Base-by-base conservation (phyloP, 495 filamentous ascomycete species). In the Astrothelium subdiscretum region DNA sequence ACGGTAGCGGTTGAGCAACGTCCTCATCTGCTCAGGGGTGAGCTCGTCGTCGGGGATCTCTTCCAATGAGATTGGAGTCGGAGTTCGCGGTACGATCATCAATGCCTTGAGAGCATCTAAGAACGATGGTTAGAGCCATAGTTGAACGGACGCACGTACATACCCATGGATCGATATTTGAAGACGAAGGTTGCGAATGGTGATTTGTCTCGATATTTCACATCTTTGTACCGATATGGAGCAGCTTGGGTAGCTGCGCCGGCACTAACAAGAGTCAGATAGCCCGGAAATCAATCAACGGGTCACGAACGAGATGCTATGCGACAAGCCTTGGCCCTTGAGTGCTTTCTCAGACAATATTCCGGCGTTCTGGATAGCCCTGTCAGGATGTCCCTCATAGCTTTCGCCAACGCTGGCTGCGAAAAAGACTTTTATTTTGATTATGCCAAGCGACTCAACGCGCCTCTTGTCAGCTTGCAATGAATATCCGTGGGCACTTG, bases 71-170 rank as follows among this genome's bases (percentile, higher is more conserved):
- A 29, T 32, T 12, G 57, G 57, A 15, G 11, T 11, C 3, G 57
- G 57, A 0, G 57, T 59, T 1, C 57, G 57, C n/a, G 6, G 6
- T 12, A 32, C 31, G 11, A 59, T 59, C 3, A 26, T 20, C n/a
- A 59, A 32, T 1, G 3, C n/a, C 11, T 59, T 59, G 8, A 59
- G 57, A 27, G 57, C 57, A 20, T 59, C 57, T 59, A 27, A 58
- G n/a, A n/a, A 26, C n/a, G n/a, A n/a, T n/a, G n/a, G n/a, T n/a
- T n/a, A n/a, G n/a, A n/a, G n/a, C n/a, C n/a, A n/a, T n/a, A n/a
- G 29, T 26, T 26, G 13, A 58, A 27, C 13, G 52, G 29, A 58
- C 52, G 52, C 15, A n/a, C 18, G 2, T n/a, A n/a, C n/a, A n/a
- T n/a, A n/a, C n/a, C n/a, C n/a, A 18, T 2, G 2, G n/a, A n/a